Base-by-base conservation (phyloP, 495 filamentous ascomycete species). In the Immersiella caudata region DNA sequence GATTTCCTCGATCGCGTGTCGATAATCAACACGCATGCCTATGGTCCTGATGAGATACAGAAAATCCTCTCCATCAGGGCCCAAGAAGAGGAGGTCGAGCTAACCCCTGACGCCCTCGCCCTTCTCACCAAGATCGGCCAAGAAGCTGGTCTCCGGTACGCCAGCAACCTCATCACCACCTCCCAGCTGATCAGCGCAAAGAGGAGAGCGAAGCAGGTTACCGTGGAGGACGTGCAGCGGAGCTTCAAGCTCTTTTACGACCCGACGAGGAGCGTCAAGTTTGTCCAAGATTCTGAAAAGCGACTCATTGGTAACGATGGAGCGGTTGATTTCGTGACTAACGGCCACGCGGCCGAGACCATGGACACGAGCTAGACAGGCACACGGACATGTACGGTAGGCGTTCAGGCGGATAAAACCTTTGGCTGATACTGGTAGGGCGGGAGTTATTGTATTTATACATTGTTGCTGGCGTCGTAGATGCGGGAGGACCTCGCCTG, bases 1-100 rank as follows among this genome's bases (percentile, higher is more conserved):
- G 95, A 99, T 76, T 97, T 99, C 81, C 87, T 98, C 9, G 95
- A 98, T 74, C 91, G 96, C 16, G 90, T 97, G 36, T 91, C 96
- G 63, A 99, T 99, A 76, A 92, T 98, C 73, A 94, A 93, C 83
- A 98, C 96, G 1, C 91, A 95, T 67, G 79, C 90, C n/a, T 98
- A 99, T 84, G 85, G 79, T 6, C 79, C 83, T 6, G 91, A 96
- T 52, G 93, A 99, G 75, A 92, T 98, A 70, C 86, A 89, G 51
- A 90, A 97, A 75, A 98, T 99, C 64, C 81, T 99, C 12, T 83
- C 89, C 8, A 95, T 98, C 73, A 87, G 95, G 24, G 94, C 94
- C 1, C 91, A 94, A 71, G 96, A 98, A 76, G 95, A 99, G 73
- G 96, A 98, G 73, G 88, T 99, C 33, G 96, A 98, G 68, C 75